Conservation (phyloP, 2,329 filamentous ascomycete genomes). For the Fusarium torreyae region DNA sequence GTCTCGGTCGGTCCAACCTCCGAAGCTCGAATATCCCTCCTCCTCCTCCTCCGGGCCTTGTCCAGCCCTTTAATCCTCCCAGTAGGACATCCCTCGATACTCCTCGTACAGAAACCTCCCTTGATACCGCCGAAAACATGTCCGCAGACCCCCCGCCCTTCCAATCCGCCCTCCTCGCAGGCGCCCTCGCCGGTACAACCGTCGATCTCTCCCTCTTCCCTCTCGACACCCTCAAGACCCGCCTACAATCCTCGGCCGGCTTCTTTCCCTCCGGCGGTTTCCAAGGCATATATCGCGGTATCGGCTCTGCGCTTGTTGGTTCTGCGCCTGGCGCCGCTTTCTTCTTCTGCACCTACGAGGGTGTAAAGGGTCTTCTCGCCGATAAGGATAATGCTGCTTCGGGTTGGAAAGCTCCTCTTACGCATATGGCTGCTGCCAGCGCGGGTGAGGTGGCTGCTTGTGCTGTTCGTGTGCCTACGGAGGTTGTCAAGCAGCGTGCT, state of each 20-base stretch:
- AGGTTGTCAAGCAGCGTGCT: slow-evolving; percentile 96
- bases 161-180: slow-evolving; percentile 78
- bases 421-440: slow-evolving; percentile 89
- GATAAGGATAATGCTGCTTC: slow-evolving; percentile 46
- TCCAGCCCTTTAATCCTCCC: slow-evolving; percentile 10
- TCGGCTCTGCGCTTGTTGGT: slow-evolving; percentile 90
- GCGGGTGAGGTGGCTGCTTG: slow-evolving; percentile 94
- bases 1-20: slow-evolving; percentile 45
- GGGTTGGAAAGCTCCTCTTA: slow-evolving; percentile 55
- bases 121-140: slow-evolving; percentile 4
- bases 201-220: slow-evolving; percentile 98
- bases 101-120: not conserved
- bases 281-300: slow-evolving; percentile 91
- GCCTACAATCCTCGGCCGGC: slow-evolving; percentile 85
- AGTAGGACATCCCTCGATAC: not conserved
- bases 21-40: slow-evolving; percentile 31
- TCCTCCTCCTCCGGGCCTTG: slow-evolving; percentile 15
- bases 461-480: slow-evolving; percentile 91
- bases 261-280: slow-evolving; percentile 91
- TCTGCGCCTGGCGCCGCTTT: slow-evolving; percentile 94
- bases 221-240: slow-evolving; percentile 98
- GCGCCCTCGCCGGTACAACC: slow-evolving; percentile 92
- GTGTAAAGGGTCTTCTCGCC: slow-evolving; percentile 72
- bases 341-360: slow-evolving; percentile 97
- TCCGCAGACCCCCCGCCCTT: slow-evolving; percentile 60